Base-by-base conservation (phyloP, 306 rosid species). In the Malus sieversii region DNA sequence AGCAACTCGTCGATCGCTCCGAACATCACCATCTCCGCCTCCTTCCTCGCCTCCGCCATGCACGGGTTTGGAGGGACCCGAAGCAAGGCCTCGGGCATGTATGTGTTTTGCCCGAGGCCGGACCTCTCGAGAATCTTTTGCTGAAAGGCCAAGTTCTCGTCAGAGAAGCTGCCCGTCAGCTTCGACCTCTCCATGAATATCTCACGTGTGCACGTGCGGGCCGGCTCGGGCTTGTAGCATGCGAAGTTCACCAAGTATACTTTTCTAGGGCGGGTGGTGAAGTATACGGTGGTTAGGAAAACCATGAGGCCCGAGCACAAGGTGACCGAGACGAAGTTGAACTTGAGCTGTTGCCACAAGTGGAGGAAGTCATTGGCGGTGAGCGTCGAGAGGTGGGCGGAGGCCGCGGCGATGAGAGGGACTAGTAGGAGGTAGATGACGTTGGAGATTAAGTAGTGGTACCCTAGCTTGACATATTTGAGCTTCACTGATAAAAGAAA, bases 381-480 rank as follows among this genome's bases (percentile, higher is more conserved):
- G 25, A 90, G 76, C 0, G 90, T 86, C 6, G 97, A 87, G 5
- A 91, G 84, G 35, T 90, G 94, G 7, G 89, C 91, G 0, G 91
- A 86, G 25, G 82, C 73, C 1, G 80, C 32, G 3, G 63, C 81
- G 0, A 94, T 48, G 8, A 91, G 44, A 0, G 98, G 97, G 10
- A 91, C 73, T 4, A 94, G 84, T 16, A 90, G 6, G 8, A 94
- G 83, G 89, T 88, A 94, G 93, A 91, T 80, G 42, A 91, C 98
- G 45, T 88, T 91, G 60, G 97, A 84, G 80, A 94, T 94, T 10
- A 94, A 22, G 79, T 83, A 88, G 46, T 94, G 98, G 84, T 94
- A 94, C 4, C 97, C 98, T 0, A 94, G 97, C 42, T 94, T 94
- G 27, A 93, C 98, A 30, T 93, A 93, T 72, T 91, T 93, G 51